These are phyloP conservation scores for Syncephalastrum sp. DNA, from an alignment of 371 early-diverging fungal genomes.

Conservation along the genomic window DNA sequence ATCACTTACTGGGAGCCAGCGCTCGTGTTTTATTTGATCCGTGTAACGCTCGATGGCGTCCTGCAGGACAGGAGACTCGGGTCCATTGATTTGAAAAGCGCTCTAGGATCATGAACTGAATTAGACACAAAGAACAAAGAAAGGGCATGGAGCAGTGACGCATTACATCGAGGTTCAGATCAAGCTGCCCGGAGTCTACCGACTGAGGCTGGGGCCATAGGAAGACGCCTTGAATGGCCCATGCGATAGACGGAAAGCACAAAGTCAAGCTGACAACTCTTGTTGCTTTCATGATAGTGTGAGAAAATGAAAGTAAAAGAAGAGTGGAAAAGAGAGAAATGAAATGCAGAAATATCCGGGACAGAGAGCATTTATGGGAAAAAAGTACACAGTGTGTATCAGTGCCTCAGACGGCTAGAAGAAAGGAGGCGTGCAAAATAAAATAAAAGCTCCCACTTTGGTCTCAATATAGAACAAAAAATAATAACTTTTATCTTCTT, in stretches of 20 bases:
- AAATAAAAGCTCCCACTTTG: not conserved
- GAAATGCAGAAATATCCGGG: constrained; percentile 2
- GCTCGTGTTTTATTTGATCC: constrained; percentile 27
- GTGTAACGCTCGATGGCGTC: constrained; percentile 40
- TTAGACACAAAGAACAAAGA: not conserved
- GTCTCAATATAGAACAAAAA: not conserved
- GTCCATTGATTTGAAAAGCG: constrained; percentile 27
- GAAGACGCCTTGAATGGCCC: constrained; percentile 15
- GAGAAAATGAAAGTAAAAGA: constrained; percentile 2
- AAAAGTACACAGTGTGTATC: too few relatives aligned
- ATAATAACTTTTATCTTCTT: not conserved
- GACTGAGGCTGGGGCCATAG: constrained; percentile 35
- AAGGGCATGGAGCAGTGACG: constrained; percentile 7
- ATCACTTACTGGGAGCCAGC: constrained; percentile 38
- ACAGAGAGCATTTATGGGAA: too few relatives aligned
- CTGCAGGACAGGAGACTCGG: constrained; percentile 17
- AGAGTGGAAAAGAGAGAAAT: constrained; percentile 1
- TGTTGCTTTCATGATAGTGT: constrained; percentile 2
- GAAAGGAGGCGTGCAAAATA: not conserved
- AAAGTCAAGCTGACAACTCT: too few relatives aligned
- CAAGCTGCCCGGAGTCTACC: constrained; percentile 23
- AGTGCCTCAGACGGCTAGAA: too few relatives aligned
- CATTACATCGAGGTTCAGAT: constrained; percentile 24
- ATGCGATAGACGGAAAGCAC: constrained; percentile 9
- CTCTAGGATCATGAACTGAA: constrained; percentile 4